Evolutionary conservation across 768 basidiomycete genomes (phyloP), one percentile per base, ranked within the genome.

Genomic region (Rhizopogon roseolus): DNA sequence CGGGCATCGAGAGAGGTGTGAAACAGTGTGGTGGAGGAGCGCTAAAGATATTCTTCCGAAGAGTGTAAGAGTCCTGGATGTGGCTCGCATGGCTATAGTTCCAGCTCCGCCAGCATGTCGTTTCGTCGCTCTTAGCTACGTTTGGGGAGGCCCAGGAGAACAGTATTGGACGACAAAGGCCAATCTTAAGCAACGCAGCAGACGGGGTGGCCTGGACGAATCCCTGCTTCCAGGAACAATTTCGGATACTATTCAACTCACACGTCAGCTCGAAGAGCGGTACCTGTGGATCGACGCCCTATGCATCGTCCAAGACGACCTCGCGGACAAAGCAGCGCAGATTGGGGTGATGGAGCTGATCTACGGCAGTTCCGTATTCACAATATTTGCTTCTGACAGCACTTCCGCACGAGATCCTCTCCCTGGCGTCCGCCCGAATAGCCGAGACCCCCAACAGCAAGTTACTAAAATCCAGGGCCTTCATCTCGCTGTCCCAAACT

Each of bases 381-480:
- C 29, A 11, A 37, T 53, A 16, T 53, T 45, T 28, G 39, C 50
- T 25, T 40, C 42, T 11, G 36, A 27, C 16, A 19, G 42, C 27
- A 28, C 13, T 6, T 43, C 19, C 27, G 52, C 19, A 1, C 41
- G 19, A 14, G 16, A 29, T 32, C n/a, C 40, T 10, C 43, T 53
- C 6, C 28, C 42, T 32, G 42, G 52, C 42, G 7, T 45, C 25
- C 17, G 16, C 14, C 43, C 52, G 2, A 48, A 52, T 25, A 62
- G 55, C 5, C 58, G 63, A 25, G 16, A 10, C 8, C 13, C 22
- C 7, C 8, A 53, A 28, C 63, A 64, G 25, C 51, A 58, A 13
- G 34, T 64, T 40, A 56, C 57, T 28, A 38, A 49, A 32, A 27
- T 64, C 28, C 56, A 64, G 41, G 63, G 56, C 6, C 56, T 64